Conservation (phyloP, 1,139 yeast genomes). For the Yamadazyma siamensis region DNA sequence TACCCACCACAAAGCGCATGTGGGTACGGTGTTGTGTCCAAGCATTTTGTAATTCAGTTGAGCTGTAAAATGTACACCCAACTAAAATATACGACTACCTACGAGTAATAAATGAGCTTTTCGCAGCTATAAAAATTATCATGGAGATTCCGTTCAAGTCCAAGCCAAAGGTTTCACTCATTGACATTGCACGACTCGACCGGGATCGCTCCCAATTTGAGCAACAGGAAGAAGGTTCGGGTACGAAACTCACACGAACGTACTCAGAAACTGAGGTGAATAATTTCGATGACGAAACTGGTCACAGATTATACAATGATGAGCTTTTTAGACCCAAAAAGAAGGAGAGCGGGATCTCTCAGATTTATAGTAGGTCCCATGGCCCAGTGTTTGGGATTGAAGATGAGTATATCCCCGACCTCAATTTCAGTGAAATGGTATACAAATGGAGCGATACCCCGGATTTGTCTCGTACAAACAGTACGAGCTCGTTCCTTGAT, state of each 20-base stretch:
- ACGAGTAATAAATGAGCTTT: no score
- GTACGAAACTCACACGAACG: constrained; percentile 35
- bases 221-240: constrained; percentile 7
- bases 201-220: constrained; percentile 31
- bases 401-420: constrained; percentile 71
- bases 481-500: constrained; percentile 34
- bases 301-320: constrained; percentile 49
- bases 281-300: constrained; percentile 50
- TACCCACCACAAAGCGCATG: no score
- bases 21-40: not conserved
- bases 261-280: constrained; percentile 56
- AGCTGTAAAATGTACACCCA: not conserved
- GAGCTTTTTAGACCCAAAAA: constrained; percentile 41
- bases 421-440: constrained; percentile 48
- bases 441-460: constrained; percentile 31
- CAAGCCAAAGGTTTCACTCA: constrained; percentile 40
- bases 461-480: constrained; percentile 18
- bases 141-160: constrained; percentile 47
- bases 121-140: no score
- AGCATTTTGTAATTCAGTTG: not conserved
- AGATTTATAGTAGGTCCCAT: constrained; percentile 25
- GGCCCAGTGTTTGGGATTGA: constrained; percentile 46
- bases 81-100: no score
- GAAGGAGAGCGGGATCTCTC: constrained; percentile 9
- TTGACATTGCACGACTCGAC: constrained; percentile 20